These are phyloP conservation scores for Nannizzia gypsea DNA, from an alignment of 2,329 filamentous ascomycete genomes.

Conservation along the genomic window DNA sequence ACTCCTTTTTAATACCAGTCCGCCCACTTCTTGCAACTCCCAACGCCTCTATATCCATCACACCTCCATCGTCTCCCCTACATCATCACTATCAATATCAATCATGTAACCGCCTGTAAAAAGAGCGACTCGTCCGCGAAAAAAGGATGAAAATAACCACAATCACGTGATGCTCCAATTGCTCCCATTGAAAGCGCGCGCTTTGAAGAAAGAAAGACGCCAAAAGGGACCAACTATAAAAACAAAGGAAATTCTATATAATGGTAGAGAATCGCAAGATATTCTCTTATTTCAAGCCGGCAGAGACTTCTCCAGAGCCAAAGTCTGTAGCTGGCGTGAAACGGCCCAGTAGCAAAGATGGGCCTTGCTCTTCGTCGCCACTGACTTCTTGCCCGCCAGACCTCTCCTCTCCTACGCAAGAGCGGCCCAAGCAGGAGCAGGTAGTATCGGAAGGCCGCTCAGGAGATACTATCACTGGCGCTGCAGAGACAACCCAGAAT, in stretches of 20 bases:
- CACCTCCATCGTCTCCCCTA: no score
- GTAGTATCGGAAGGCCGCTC: neutral
- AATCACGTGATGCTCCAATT: neutral
- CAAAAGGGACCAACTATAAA: neutral
- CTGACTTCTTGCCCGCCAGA: constrained; percentile 10
- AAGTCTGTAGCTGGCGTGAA: neutral
- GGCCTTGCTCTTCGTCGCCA: constrained; percentile 3
- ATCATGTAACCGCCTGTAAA: no score
- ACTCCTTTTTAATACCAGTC: no score
- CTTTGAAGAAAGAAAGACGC: neutral
- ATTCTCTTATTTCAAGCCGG: neutral
- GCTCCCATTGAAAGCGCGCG: neutral
- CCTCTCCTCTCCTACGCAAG: constrained; percentile 3
- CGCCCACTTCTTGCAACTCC: no score
- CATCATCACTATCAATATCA: no score
- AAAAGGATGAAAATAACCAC: no score
- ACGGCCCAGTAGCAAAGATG: neutral
- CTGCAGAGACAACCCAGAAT: neutral
- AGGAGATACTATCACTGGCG: neutral
- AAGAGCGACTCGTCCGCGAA: no score
- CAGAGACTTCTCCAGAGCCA: neutral
- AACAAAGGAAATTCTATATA: neutral
- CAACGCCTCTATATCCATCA: no score
- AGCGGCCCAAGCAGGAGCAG: neutral
- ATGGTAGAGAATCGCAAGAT: constrained; percentile 1